phyloP scores from a whole-genome alignment of 2,329 filamentous ascomycete genomes.

The Colletotrichum godetiae region DNA sequence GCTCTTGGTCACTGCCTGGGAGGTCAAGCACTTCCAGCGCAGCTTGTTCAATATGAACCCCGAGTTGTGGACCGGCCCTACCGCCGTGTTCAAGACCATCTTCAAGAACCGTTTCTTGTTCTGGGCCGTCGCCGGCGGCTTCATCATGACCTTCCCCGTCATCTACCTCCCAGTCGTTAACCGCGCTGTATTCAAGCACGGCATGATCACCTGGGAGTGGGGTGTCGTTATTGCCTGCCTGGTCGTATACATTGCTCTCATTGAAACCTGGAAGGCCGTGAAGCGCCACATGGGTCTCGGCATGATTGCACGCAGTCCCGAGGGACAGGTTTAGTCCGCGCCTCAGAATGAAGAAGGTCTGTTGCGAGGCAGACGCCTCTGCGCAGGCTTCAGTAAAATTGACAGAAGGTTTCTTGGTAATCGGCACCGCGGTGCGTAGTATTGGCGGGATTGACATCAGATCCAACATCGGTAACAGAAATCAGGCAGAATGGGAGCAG shows the following conservation, averaged over 20 bases:
- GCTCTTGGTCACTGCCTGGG: constrained; percentile 77
- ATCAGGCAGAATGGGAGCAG: constrained; percentile 13
- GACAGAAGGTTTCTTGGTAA: background rate
- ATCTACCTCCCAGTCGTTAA: constrained; percentile 78
- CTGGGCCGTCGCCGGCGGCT: constrained; percentile 70
- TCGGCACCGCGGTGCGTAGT: background rate
- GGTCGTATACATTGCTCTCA: constrained; percentile 68
- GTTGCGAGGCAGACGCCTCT: background rate
- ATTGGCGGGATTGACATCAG: background rate
- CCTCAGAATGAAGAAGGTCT: background rate
- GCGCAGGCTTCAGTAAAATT: background rate
- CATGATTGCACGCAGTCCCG: constrained; percentile 25
- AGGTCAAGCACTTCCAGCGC: constrained; percentile 77
- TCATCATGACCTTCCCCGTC: constrained; percentile 69
- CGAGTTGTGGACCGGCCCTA: constrained; percentile 58
- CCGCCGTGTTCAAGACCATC: constrained; percentile 69
- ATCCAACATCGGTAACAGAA: constrained; percentile 16
- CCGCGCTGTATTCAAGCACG: constrained; percentile 75
- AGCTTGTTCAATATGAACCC: constrained; percentile 76
- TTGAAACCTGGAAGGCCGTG: constrained; percentile 76
- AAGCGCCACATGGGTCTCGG: constrained; percentile 64
- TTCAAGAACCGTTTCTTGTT: constrained; percentile 77
- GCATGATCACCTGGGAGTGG: constrained; percentile 78
- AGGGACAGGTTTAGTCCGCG: constrained; percentile 7
- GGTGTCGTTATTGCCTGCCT: constrained; percentile 71